phyloP scores from a whole-genome alignment of 768 basidiomycete genomes.

The Trametes cingulata region DNA sequence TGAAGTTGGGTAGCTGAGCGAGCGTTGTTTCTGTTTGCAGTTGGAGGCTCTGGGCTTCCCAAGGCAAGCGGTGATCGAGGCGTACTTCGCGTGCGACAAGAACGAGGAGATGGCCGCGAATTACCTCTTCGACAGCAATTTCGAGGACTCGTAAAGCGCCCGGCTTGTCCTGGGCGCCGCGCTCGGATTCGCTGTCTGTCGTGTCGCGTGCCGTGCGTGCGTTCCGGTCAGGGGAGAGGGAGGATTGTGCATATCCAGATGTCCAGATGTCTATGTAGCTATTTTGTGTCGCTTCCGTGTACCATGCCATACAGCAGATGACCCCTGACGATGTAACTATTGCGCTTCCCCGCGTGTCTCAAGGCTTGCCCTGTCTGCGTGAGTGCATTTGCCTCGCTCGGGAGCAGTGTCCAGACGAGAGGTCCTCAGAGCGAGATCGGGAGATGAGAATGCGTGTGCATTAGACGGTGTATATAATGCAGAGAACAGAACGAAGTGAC shows the following conservation, averaged over 20 bases:
- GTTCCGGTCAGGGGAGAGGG: conserved; percentile 4
- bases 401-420: background rate
- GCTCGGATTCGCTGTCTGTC: too few relatives aligned
- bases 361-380: too few relatives aligned
- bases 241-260: conserved; percentile 14
- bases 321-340: background rate
- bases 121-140: conserved; percentile 78
- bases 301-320: conserved; percentile 9
- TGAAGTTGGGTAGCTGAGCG: conserved; percentile 3
- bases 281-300: conserved; percentile 13
- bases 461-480: too few relatives aligned
- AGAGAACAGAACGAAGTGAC: too few relatives aligned
- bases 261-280: conserved; percentile 21
- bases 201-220: background rate
- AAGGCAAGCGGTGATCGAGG: conserved; percentile 78
- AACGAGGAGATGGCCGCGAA: conserved; percentile 97
- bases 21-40: conserved; percentile 40
- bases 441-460: too few relatives aligned
- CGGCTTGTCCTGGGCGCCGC: too few relatives aligned
- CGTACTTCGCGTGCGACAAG: conserved; percentile 94
- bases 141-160: conserved; percentile 45
- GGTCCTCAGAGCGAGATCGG: too few relatives aligned
- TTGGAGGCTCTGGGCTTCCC: conserved; percentile 87
- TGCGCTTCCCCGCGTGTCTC: background rate
- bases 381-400: too few relatives aligned